These are phyloP conservation scores for Artomyces pyxidatus DNA, from an alignment of 768 basidiomycete species.

Conservation along the genomic window DNA sequence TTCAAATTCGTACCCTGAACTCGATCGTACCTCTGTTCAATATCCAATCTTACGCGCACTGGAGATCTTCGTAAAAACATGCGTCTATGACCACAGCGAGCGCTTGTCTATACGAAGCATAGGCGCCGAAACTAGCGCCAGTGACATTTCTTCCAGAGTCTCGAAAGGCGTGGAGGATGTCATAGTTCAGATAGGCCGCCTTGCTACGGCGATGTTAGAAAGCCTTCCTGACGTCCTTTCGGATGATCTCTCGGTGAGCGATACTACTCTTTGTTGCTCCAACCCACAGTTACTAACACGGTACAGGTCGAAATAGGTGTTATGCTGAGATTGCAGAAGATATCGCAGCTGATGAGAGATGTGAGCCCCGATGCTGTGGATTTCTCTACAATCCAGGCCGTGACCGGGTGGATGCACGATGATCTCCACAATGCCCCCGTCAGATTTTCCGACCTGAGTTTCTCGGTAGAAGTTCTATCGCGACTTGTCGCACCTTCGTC, in stretches of 20 bases:
- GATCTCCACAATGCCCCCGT: slow-evolving; percentile 27
- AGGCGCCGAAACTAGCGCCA: background rate
- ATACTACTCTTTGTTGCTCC: background rate
- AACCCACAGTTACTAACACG: no score
- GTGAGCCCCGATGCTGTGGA: background rate
- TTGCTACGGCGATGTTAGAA: no score
- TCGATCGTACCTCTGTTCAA: background rate
- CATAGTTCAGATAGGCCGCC: background rate
- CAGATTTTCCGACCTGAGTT: slow-evolving; percentile 26
- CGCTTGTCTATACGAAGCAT: background rate
- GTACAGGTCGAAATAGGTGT: slow-evolving; percentile 9
- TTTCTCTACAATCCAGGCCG: slow-evolving; percentile 56
- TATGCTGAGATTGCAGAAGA: slow-evolving; percentile 10
- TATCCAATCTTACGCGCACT: slow-evolving; percentile 3
- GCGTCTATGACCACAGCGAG: background rate
- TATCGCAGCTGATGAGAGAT: slow-evolving; percentile 1
- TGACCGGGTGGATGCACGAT: slow-evolving; percentile 42
- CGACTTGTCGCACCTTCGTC: slow-evolving; percentile 47
- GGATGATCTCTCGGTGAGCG: background rate
- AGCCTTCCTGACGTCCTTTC: no score
- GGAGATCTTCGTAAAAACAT: slow-evolving; percentile 13
- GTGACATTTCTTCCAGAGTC: background rate
- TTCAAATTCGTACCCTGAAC: background rate
- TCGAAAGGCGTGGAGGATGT: background rate
- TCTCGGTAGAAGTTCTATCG: slow-evolving; percentile 32